Base-by-base conservation (phyloP, 2,329 filamentous ascomycete genomes). In the Drechmeria coniospora region DNA sequence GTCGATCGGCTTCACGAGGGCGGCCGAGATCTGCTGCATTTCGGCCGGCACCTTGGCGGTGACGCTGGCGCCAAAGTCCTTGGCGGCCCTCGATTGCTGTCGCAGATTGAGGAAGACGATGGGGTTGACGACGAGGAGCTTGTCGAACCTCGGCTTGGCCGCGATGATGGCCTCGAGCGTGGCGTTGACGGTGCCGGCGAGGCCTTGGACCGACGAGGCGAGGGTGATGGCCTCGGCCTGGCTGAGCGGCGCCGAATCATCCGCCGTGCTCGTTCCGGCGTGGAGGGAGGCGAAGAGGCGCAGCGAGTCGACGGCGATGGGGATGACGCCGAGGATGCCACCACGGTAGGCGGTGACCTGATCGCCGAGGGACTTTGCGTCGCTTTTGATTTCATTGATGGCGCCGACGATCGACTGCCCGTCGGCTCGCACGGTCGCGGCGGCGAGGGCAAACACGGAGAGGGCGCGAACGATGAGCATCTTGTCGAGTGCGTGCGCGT, bases 111-210 rank as follows among this genome's bases (percentile, higher is more conserved):
- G 23, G 21, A 60, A 41, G 20, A 65, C 59, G 20, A 60, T 38
- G 0, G 59, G 56, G 25, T 45, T 50, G 15, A 64, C 49, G 20
- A 65, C 36, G 2, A 59, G 28, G 5, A 61, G 39, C 21, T 44
- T 43, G 36, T 62, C 53, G 32, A 65, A 66, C 34, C 59, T 56
- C 13, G 42, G 47, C 43, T 61, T 61, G 16, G 49, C 40, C 8
- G 32, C 38, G 32, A 60, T 44, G 14, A 63, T 40, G n/a, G 46
- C 45, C 6, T 41, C 36, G 17, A 63, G 46, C 4, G 55, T 54
- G 18, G 37, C 29, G 36, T 57, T 50, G 33, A 62, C 55, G n/a
- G 43, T 41, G 8, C 25, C 29, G 24, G 49, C 44, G 15, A 65
- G 50, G 6, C 44, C 35, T 3, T 37, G 30, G 5, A 57, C 54